These are phyloP conservation scores for Dysphania ambrosioides DNA, from an alignment of 148 eudicot genomes.

Conservation along the genomic window DNA sequence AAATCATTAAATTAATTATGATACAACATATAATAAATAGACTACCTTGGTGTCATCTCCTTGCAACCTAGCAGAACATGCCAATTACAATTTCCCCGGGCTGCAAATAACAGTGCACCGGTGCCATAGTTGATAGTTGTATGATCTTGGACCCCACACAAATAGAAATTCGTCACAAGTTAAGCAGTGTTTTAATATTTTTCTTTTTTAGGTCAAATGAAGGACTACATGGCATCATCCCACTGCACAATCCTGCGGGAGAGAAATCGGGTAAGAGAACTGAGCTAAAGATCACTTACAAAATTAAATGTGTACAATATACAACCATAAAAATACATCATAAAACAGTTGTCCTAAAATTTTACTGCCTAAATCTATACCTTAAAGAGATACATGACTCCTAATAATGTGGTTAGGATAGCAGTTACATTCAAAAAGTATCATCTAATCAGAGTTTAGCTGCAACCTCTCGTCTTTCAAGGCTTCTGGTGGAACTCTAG, in stretches of 20 bases:
- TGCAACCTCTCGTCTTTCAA: background rate
- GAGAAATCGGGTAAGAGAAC: background rate
- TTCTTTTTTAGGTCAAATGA: too few relatives aligned
- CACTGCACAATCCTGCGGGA: background rate
- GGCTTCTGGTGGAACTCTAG: background rate
- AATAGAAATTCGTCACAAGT: too few relatives aligned
- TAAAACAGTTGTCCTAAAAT: background rate
- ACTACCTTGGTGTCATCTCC: too few relatives aligned
- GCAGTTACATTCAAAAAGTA: background rate
- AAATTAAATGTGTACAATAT: background rate
- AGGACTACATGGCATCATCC: background rate
- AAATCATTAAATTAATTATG: too few relatives aligned
- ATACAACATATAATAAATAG: too few relatives aligned
- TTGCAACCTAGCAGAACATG: too few relatives aligned
- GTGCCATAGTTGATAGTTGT: too few relatives aligned
- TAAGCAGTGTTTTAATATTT: too few relatives aligned
- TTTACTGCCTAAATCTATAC: background rate
- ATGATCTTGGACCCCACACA: too few relatives aligned
- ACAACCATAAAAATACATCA: conserved; percentile 13
- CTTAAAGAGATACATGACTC: background rate
- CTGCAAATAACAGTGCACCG: too few relatives aligned
- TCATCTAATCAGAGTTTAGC: background rate
- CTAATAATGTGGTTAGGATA: background rate
- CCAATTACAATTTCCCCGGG: too few relatives aligned
- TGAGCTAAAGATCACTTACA: background rate